A percentile compares a stretch with the other conserved stretches of the same genome.
These are phyloP conservation scores for Salix koriyanagi DNA, from an alignment of 345 rosid species.

Conservation along the genomic window DNA sequence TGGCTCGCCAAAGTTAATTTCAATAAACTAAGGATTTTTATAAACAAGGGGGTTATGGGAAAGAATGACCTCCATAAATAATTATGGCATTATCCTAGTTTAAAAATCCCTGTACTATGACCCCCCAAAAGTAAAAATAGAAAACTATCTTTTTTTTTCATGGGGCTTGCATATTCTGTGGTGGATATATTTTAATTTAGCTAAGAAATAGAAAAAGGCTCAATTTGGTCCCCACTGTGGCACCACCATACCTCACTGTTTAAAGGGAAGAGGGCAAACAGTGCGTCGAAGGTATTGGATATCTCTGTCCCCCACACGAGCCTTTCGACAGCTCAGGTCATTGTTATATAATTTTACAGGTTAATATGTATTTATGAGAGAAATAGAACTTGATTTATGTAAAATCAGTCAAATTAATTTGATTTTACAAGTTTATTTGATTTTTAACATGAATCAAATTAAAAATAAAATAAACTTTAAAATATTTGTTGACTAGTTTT, in stretches of 20 bases:
- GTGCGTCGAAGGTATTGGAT: slow-evolving; percentile 27
- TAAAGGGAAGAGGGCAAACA: not conserved
- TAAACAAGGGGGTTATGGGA: slow-evolving; percentile 27
- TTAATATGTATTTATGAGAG: no score
- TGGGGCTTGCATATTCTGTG: not conserved
- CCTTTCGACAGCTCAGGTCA: not conserved
- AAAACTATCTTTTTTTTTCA: not conserved
- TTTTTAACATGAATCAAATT: no score
- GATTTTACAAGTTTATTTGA: no score
- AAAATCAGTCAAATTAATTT: no score
- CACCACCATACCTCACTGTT: slow-evolving; percentile 16
- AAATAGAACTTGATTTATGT: no score
- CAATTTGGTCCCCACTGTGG: slow-evolving; percentile 34
- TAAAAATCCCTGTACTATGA: slow-evolving; percentile 47
- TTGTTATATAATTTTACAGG: not conserved
- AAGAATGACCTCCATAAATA: slow-evolving; percentile 3
- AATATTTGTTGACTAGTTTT: no score
- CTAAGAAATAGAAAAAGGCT: not conserved
- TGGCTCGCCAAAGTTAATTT: slow-evolving; percentile 37
- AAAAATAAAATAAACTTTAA: no score
- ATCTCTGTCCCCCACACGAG: slow-evolving; percentile 27
- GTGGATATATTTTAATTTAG: not conserved
- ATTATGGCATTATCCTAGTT: slow-evolving; percentile 29
- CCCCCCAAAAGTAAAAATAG: not conserved
- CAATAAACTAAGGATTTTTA: slow-evolving; percentile 9